Evolutionary conservation across 805 yeast genomes (phyloP).

Genomic region (Candida nonsorbophila): DNA sequence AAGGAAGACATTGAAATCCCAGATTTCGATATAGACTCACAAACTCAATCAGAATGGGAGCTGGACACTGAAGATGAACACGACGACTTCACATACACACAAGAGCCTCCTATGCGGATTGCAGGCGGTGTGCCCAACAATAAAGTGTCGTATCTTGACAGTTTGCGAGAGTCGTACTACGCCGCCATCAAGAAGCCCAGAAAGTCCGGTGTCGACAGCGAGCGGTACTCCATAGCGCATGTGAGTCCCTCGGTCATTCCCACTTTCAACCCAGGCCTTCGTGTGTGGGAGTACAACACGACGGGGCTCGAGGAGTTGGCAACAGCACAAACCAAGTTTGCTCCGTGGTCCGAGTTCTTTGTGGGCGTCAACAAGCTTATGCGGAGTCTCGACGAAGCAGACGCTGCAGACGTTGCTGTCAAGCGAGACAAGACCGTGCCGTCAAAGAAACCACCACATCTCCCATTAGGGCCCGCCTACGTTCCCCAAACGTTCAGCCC

Average conservation of each 20-base stretch:
- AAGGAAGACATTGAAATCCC: constrained; percentile 3
- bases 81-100: constrained; percentile 8
- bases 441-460: constrained; percentile 47
- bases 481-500: constrained; percentile 70
- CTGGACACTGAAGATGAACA: constrained; percentile 21
- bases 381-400: constrained; percentile 20
- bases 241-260: constrained; percentile 75
- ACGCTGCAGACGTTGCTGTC: constrained; percentile 10
- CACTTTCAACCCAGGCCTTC: constrained; percentile 75
- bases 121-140: constrained; percentile 58
- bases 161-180: constrained; percentile 50
- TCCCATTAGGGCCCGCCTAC: constrained; percentile 73
- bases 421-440: constrained; percentile 58
- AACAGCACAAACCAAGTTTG: constrained; percentile 12
- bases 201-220: constrained; percentile 40
- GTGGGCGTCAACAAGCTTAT: constrained; percentile 34
- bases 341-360: constrained; percentile 61
- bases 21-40: constrained; percentile 2
- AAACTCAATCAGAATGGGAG: constrained; percentile 15
- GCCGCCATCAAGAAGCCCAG: constrained; percentile 41
- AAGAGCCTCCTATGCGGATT: constrained; percentile 9
- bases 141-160: constrained; percentile 60
- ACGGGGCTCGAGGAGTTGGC: constrained; percentile 40
- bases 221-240: constrained; percentile 65
- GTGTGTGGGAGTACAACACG: constrained; percentile 84